Evolutionary conservation across 805 yeast species (phyloP), one percentile per base, ranked within the genome.

Genomic region (Suhomyces pyralidae): DNA sequence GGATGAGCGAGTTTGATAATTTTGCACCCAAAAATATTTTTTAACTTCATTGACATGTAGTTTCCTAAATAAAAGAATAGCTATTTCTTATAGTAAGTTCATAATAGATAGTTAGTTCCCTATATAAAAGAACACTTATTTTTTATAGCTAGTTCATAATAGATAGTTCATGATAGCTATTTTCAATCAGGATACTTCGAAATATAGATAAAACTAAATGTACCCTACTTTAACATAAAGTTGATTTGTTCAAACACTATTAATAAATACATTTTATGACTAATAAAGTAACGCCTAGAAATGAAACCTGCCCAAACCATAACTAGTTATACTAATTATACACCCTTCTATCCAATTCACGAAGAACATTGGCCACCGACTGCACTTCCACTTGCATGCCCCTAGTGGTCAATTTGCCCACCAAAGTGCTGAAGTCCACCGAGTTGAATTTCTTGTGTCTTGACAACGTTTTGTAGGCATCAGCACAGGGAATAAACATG

Each of bases 351-450:
- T 91, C 97, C 63, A 91, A 74, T 61, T 90, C 94, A 34, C 96
- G 76, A 56, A 90, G 71, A 19, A 90, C 91, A 61, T 87, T 86
- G 28, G 94, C 96, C 32, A 91, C 94, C 59, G 90, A 83, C 61
- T 86, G 90, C n/a, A 88, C 96, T 63, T 91, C 97, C 46, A 91
- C 96, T 61, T 86, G 90, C 86, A 88, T 88, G 3, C 96, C 97
- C 56, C 87, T 76, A 1, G 96, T 88, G 28, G 86, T 83, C 58
- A 90, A 77, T 60, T 86, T 82, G 12, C 88, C 88, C 4, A 90
- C 91, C 55, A 90, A 73, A 2, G 84, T 81, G 51, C 87, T 81
- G 62, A 90, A 83, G 56, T 89, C 94, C 17, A 86, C 89, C 7
- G 82, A 75, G 53, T 81, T 80, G 70, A 90, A 90, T 59, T 84